Base-by-base conservation (phyloP, 176 grass and related monocot genomes). In the Phoenix dactylifera region DNA sequence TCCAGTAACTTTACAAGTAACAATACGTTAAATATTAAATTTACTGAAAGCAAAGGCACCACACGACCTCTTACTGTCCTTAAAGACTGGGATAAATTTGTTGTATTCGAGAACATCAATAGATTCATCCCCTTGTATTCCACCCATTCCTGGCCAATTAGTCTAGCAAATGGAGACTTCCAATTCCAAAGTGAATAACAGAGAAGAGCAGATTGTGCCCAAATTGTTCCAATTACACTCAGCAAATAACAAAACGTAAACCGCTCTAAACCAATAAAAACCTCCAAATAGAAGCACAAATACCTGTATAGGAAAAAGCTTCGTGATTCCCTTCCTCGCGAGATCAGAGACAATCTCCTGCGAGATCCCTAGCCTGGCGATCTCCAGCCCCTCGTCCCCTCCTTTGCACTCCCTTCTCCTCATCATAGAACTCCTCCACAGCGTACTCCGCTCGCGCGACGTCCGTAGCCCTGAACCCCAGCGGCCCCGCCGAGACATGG, bases 271-370 rank as follows among this genome's bases (percentile, higher is more conserved):
- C 73, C 16, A 55, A 63, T 15, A 52, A 35, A 30, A 10, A 56
- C 64, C 15, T 2, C 16, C 35, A 6, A 3, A 4, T 50, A 4
- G 15, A 26, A 30, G 1, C 4, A n/a, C 1, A 63, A 23, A 50
- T 39, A 98, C 93, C 87, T 92, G 87, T 75, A 98, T 98, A 25
- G 93, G 93, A 58, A 98, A 98, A 54, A 98, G 87, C 84, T 68
- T 88, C 70, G 67, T 73, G 76, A 98, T 98, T 56, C 76, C 84
- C 77, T 58, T 75, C 52, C 58, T 73, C 15, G 87, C 65, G 16
- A 98, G 93, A 50, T 70, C 69, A 48, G 86, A 80, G 6, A 92
- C 83, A 69, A 98, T 98, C 50, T 68, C 76, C 5, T 60, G 23
- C 19, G 93, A 91, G 69, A 92, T 97, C 70, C 93, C 84, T 50